A percentile compares a stretch with the other conserved stretches of the same genome.
phyloP scores from a whole-genome alignment of 345 rosid genomes.

The Sonneratia caseolaris region DNA sequence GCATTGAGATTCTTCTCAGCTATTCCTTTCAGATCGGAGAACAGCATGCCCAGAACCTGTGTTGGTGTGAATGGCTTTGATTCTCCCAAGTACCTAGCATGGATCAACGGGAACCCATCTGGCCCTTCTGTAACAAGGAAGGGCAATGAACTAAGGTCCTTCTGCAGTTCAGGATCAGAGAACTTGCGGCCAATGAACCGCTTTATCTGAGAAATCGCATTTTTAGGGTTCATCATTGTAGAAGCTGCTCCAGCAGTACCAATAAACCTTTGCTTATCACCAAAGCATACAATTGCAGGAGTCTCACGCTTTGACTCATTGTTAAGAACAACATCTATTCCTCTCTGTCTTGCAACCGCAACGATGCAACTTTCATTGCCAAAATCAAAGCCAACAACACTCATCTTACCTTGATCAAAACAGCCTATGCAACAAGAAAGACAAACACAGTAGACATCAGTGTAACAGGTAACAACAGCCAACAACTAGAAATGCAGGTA shows the following conservation, averaged over 20 bases:
- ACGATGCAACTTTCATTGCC: slow-evolving; percentile 95
- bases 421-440: slow-evolving; percentile 2
- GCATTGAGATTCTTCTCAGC: slow-evolving; percentile 81
- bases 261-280: slow-evolving; percentile 89
- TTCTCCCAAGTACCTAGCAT: slow-evolving; percentile 77
- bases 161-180: slow-evolving; percentile 86
- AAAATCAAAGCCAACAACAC: slow-evolving; percentile 95
- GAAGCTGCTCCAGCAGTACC: slow-evolving; percentile 99
- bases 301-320: slow-evolving; percentile 99
- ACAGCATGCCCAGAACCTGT: slow-evolving; percentile 82
- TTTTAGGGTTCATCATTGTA: slow-evolving; percentile 85
- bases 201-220: slow-evolving; percentile 83
- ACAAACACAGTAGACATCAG: neutral
- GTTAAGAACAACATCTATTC: slow-evolving; percentile 94
- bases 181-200: slow-evolving; percentile 70
- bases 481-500: neutral
- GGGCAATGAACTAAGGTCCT: slow-evolving; percentile 69
- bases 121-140: slow-evolving; percentile 69
- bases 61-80: slow-evolving; percentile 75
- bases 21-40: slow-evolving; percentile 68
- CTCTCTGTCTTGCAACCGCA: slow-evolving; percentile 98
- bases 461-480: neutral
- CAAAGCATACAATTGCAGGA: slow-evolving; percentile 88
- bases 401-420: slow-evolving; percentile 36
- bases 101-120: slow-evolving; percentile 84